Base-by-base conservation (phyloP, 2,329 filamentous ascomycete species). In the Geoglossum cookeanum region DNA sequence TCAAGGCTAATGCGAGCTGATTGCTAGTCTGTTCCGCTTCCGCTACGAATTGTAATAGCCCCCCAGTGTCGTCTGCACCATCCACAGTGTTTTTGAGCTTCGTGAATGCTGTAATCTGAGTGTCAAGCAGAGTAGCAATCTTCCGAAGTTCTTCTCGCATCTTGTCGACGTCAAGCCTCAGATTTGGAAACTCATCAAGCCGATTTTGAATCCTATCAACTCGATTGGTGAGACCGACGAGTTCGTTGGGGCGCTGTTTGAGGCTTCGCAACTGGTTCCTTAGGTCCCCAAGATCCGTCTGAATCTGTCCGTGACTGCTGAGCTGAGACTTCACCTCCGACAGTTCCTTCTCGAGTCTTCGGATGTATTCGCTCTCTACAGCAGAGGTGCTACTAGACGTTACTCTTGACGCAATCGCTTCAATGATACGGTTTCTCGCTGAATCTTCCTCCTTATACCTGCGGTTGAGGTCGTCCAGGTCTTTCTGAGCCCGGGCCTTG, bases 401-500 rank as follows among this genome's bases (percentile, higher is more conserved):
- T 7, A 58, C 37, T 37, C 37, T 29, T 27, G 48, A 39, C 13
- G 33, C 56, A 45, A 58, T 54, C 7, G 27, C 51, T 35, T 45
- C 39, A 15, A 51, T 45, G 17, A 55, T 22, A n/a, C 35, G 45
- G 17, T 58, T 33, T 11, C 56, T 48, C n/a, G 11, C 32, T 27
- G 17, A 30, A 13, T 37, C 44, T 15, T 42, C 22, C n/a, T 56
- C 33, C 3, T 33, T 45, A n/a, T 35, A 13, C 37, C 57, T 51
- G 29, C 27, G 37, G 17, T 58, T 49, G 4, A 58, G 35, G 8
- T 42, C 27, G 22, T 58, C 49, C 4, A 57, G 56, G 29, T 55
- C 37, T 44, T 45, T 58, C 52, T 55, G 49, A 17, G 56, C 48
- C 29, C 51, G 33, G n/a, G 33, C 15, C 22, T 39, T 55, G 17